These are phyloP conservation scores for Lodderomyces elongisporus DNA, from an alignment of 1,139 yeast genomes.

Conservation along the genomic window DNA sequence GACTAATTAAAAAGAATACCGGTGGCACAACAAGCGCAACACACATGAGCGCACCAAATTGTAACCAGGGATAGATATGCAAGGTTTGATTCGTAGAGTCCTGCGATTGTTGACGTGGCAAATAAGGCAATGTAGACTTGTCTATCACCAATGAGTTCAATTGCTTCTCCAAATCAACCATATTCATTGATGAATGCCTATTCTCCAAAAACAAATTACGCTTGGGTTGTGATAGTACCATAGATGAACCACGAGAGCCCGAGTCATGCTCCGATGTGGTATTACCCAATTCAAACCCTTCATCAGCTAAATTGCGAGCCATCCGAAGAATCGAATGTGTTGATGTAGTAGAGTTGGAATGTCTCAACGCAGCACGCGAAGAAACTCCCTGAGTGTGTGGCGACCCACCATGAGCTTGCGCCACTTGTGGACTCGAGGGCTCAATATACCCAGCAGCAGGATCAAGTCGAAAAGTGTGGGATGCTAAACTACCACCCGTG, in stretches of 20 bases:
- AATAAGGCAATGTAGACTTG: constrained; percentile 1
- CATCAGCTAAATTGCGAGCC: background rate
- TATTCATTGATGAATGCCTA: constrained; percentile 3
- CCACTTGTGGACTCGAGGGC: background rate
- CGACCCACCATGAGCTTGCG: background rate
- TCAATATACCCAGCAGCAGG: background rate
- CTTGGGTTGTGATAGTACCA: constrained; percentile 10
- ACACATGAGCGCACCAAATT: constrained; percentile 20
- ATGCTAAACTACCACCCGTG: background rate
- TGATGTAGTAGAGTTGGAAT: background rate
- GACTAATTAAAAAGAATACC: constrained; percentile 25
- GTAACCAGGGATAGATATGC: constrained; percentile 15
- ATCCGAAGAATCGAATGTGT: background rate
- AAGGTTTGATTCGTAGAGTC: constrained; percentile 3
- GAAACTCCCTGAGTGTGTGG: too few relatives aligned
- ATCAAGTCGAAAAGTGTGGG: too few relatives aligned
- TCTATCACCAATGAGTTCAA: constrained; percentile 1
- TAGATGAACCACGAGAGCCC: background rate
- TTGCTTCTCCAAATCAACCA: constrained; percentile 8
- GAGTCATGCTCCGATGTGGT: background rate
- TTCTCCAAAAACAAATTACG: constrained; percentile 5
- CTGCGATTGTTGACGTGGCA: constrained; percentile 4
- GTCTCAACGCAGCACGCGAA: background rate
- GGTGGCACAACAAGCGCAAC: constrained; percentile 34
- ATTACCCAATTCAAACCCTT: background rate